Base-by-base conservation (phyloP, 2,329 filamentous ascomycete species). In the Cladosporium velox region DNA sequence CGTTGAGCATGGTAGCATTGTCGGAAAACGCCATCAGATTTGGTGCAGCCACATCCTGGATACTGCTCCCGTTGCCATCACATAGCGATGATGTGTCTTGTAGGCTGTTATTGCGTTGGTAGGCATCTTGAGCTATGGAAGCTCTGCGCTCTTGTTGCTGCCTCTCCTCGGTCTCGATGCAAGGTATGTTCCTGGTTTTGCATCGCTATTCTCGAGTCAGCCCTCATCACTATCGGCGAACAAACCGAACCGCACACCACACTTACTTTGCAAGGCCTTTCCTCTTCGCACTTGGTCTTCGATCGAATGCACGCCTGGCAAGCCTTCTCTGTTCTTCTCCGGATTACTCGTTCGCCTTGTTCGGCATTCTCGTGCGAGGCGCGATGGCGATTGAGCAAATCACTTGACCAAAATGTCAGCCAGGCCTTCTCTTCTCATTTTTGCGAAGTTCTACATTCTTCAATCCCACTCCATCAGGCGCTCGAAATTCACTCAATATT, bases 221-320 rank as follows among this genome's bases (percentile, higher is more conserved):
- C 18, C n/a, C 8, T 47, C 3, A 4, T 47, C n/a, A 47, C 41
- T 47, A n/a, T 7, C 41, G 21, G n/a, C n/a, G n/a, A 12, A 21
- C n/a, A 21, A 4, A 47, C 8, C n/a, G 8, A 1, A 47, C 10
- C 41, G 8, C 41, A 47, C 7, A 8, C 6, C 30, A n/a, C 8
- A 24, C 63, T 44, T 60, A 65, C 63, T 35, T 65, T 71, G 52
- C 71, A 74, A 30, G 71, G 72, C 8, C 72, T 57, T 32, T 71
- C 66, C 34, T 73, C 70, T 47, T 74, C 71, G 38, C 71, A 73
- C 55, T 70, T 72, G 14, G 72, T 73, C 65, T 73, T 73, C 4
- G 72, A 69, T 34, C 67, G 68, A 55, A 73, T 72, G 41, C 72
- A 73, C 4, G 67, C 66, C 54, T 70, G 66, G 51, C 72, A 74